Base-by-base conservation (phyloP, 306 rosid genomes). In the Fagus sylvatica region DNA sequence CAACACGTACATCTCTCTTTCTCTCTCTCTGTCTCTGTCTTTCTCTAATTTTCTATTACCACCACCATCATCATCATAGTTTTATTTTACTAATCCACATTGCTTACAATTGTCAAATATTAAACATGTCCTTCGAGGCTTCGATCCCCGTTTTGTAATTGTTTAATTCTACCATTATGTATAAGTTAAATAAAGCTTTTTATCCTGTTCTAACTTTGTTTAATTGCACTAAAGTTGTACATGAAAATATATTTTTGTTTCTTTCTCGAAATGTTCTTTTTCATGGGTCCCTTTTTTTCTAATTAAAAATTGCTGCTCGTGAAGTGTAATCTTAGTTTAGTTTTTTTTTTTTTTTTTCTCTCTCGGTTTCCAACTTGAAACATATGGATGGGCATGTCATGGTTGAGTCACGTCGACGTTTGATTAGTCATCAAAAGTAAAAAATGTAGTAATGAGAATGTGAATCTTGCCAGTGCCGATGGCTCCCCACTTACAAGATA, bases 361-460 rank as follows among this genome's bases (percentile, higher is more conserved):
- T 53, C 22, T 7, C 5, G 41, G 41, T 41, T 1, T 5, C 46
- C 19, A 11, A 36, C 43, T 64, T 28, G 4, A 69, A 41, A 69
- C 55, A 22, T 22, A 22, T 69, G 32, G 32, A 17, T 77, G 54
- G 30, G 53, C 59, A 61, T 84, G 84, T 84, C 87, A 80, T 84
- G 80, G 84, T 76, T 84, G 74, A 80, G 82, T 84, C 87, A 84
- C 77, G 72, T 84, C 82, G 68, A 84, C 84, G 87, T 80, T 80
- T 67, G 84, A 61, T 84, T 75, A 77, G 59, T 59, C 36, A 61
- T 16, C 19, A 41, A 79, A 64, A 76, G 81, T 65, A 41, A 61
- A 71, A 70, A 65, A 75, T 62, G 71, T 75, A 39, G 41, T 51
- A 70, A 71, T 76, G 61, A 76, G 77, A 56, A 74, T 49, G 53